A percentile compares a stretch with the other conserved stretches of the same genome.
Conservation (phyloP, 1,284 basidiomycete genomes). For the Volvariella surrecta region DNA sequence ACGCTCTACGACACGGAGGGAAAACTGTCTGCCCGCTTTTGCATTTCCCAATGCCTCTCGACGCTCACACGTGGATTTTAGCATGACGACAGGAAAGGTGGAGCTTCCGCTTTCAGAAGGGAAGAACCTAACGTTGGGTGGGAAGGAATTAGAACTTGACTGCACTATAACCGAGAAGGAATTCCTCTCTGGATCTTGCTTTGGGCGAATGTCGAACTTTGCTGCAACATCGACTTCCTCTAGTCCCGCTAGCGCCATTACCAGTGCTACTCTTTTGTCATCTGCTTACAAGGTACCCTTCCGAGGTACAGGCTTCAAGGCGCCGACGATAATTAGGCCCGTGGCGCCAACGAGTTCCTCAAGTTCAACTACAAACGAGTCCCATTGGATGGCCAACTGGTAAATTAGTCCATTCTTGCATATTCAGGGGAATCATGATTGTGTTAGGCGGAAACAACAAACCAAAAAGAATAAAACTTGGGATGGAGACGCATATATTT, state of each 20-base stretch:
- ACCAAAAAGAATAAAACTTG: slow-evolving; percentile 82
- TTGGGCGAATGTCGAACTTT: slow-evolving; percentile 21
- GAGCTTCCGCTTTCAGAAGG: slow-evolving; percentile 36
- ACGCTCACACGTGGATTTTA: slow-evolving; percentile 13
- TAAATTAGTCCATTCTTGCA: slow-evolving; percentile 16
- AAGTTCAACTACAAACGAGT: slow-evolving; percentile 13
- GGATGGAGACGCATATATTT: slow-evolving; percentile 73
- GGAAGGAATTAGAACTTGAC: slow-evolving; percentile 68
- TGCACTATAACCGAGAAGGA: slow-evolving; percentile 44
- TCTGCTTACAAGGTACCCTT: too few species aligned
- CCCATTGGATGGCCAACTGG: slow-evolving; percentile 68
- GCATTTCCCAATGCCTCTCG: slow-evolving; percentile 6
- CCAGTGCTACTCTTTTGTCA: too few species aligned
- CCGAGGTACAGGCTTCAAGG: too few species aligned
- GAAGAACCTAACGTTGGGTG: slow-evolving; percentile 49
- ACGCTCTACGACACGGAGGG: slow-evolving; percentile 55
- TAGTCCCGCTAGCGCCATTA: too few species aligned
- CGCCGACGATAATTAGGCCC: slow-evolving; percentile 4
- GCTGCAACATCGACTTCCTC: too few species aligned
- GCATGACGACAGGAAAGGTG: slow-evolving; percentile 33
- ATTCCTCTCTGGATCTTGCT: slow-evolving; percentile 58
- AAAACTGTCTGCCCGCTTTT: slow-evolving; percentile 35
- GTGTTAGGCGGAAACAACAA: slow-evolving; percentile 65
- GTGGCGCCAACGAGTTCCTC: slow-evolving; percentile 9
- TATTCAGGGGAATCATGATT: slow-evolving; percentile 8